Base-by-base conservation (phyloP, 306 rosid species). In the Sesbania bispinosa region DNA sequence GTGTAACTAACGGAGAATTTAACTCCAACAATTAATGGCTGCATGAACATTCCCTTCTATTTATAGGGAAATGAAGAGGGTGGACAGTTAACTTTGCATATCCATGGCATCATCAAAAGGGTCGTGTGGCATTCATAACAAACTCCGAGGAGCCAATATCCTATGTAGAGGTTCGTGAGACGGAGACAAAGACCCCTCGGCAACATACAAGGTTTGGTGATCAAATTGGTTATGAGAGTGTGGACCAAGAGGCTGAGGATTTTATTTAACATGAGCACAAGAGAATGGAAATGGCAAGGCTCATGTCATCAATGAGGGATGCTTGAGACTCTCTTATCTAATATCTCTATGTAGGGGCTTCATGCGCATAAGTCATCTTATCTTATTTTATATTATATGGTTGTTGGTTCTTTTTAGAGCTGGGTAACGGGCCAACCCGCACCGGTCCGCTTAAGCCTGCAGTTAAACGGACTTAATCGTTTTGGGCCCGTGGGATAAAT, bases 191-290 rank as follows among this genome's bases (percentile, higher is more conserved):
- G 27, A 5, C 4, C 23, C 36, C 23, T 52, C 16, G 26, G 7
- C 43, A 39, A 32, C 50, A 21, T 23, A 7, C 62, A 5, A 76
- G 81, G 45, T 32, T 14, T 59, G 7, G 50, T 3, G 4, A 47
- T 71, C 64, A 57, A n/a, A 53, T 26, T 71, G 45, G n/a, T 46
- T 66, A 21, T 6, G 79, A 70, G 33, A 69, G 63, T 20, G 84
- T 92, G 3, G 75, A 93, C 26, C 53, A 80, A 38, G 96, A 84
- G 67, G 97, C 95, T 13, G 96, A 64, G 0, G 85, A 80, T 2
- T 90, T 94, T 52, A 84, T 90, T 38, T 69, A 64, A 66, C n/a
- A 35, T 0, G 90, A 87, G 83, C 92, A 94, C 32, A 69, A 43
- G 51, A 85, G 81, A 59, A 88, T 86, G 42, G 64, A 57, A 7